A percentile compares a stretch with the other conserved stretches of the same genome.
These are phyloP conservation scores for Globisporangium viniferum DNA, from an alignment of 352 stramenopile genomes.

Conservation along the genomic window DNA sequence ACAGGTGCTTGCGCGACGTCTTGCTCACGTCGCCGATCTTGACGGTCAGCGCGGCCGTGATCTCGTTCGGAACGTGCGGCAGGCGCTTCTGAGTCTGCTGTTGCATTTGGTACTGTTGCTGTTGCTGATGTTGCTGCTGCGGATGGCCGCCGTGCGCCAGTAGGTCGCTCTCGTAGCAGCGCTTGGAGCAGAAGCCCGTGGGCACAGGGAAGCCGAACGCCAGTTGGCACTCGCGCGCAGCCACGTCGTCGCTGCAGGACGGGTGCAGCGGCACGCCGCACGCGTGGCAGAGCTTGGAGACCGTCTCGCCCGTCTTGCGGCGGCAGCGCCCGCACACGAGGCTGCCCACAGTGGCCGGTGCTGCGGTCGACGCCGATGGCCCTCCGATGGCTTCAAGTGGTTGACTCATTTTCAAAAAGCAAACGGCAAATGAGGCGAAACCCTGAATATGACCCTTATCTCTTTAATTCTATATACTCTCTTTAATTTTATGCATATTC, in stretches of 20 bases:
- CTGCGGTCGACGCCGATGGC: background rate
- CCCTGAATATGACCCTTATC: too few relatives aligned
- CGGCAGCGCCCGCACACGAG: constrained; percentile 25
- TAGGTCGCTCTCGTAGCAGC: constrained; percentile 34
- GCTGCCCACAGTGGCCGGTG: background rate
- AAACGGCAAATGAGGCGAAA: too few relatives aligned
- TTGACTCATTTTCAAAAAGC: too few relatives aligned
- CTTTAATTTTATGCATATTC: too few relatives aligned
- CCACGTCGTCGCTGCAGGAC: constrained; percentile 35
- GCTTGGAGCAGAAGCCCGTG: constrained; percentile 35
- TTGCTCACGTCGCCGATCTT: constrained; percentile 71
- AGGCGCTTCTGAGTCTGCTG: constrained; percentile 2
- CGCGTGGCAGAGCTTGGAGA: constrained; percentile 34
- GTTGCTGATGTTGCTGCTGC: background rate
- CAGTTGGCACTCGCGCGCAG: constrained; percentile 33
- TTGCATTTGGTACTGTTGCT: background rate
- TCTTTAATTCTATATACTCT: too few relatives aligned
- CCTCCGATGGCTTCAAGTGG: too few relatives aligned
- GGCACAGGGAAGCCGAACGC: constrained; percentile 30
- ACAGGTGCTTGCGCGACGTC: constrained; percentile 70
- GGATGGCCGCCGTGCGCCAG: constrained; percentile 1
- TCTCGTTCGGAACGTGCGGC: constrained; percentile 47
- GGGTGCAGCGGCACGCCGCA: constrained; percentile 34
- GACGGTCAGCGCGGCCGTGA: constrained; percentile 63
- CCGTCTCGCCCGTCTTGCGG: constrained; percentile 29